phyloP scores from a whole-genome alignment of 176 grass and related monocot genomes.

The Avena eriantha region DNA sequence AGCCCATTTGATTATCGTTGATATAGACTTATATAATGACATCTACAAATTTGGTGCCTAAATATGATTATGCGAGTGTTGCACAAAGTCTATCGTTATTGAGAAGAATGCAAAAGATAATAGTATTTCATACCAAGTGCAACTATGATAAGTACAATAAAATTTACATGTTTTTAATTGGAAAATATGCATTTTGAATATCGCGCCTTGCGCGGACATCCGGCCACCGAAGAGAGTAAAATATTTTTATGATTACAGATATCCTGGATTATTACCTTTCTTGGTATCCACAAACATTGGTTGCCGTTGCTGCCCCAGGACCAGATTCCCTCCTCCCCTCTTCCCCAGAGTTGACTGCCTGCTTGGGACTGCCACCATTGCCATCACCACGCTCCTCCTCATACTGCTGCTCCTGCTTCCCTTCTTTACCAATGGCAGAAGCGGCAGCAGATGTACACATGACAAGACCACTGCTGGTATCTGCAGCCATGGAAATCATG shows the following conservation, averaged over 20 bases:
- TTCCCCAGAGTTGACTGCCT: slow-evolving; percentile 59
- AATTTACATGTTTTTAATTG: background rate
- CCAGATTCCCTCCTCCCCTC: slow-evolving; percentile 58
- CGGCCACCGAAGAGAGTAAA: background rate
- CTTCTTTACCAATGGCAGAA: slow-evolving; percentile 24
- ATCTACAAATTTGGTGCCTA: background rate
- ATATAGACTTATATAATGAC: background rate
- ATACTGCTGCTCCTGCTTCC: slow-evolving; percentile 34
- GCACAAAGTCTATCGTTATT: background rate
- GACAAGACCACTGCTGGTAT: slow-evolving; percentile 44
- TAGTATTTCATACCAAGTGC: background rate
- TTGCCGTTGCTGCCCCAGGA: slow-evolving; percentile 31
- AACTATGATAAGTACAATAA: too few relatives aligned
- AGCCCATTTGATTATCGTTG: slow-evolving; percentile 29
- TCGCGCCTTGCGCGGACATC: background rate
- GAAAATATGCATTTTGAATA: slow-evolving; percentile 18
- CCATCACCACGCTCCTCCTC: slow-evolving; percentile 13
- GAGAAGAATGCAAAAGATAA: background rate
- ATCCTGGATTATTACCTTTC: slow-evolving; percentile 67
- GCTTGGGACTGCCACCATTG: slow-evolving; percentile 43
- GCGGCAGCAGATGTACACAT: slow-evolving; percentile 10
- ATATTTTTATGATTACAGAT: slow-evolving; percentile 35
- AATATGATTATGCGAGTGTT: background rate
- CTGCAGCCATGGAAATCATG: slow-evolving; percentile 32
- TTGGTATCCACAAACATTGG: slow-evolving; percentile 64